Percentiles rank a stretch among this genome's conserved stretches.
Conservation (phyloP, 2,329 filamentous ascomycete genomes). For the Pyrenochaeta sp. region DNA sequence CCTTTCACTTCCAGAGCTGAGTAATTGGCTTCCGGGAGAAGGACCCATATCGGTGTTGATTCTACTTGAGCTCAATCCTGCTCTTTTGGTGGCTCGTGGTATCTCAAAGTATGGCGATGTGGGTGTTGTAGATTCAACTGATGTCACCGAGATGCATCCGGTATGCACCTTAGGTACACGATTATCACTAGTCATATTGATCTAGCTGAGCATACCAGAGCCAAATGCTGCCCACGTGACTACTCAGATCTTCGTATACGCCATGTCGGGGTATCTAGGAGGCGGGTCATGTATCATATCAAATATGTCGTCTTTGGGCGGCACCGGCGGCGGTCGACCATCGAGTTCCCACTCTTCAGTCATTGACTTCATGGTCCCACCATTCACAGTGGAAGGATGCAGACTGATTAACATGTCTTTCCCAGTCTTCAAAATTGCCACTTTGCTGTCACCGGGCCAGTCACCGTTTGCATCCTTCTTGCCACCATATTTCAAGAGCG, state of each 20-base stretch:
- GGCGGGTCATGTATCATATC: neutral
- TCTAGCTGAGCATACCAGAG: neutral
- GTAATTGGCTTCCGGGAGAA: too few relatives aligned
- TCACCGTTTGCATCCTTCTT: slow-evolving; percentile 2
- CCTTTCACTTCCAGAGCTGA: too few relatives aligned
- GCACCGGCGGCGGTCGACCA: slow-evolving; percentile 27
- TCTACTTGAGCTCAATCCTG: too few relatives aligned
- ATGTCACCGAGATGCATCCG: too few relatives aligned
- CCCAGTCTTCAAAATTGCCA: slow-evolving; percentile 13
- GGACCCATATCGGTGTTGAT: too few relatives aligned
- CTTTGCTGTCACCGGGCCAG: slow-evolving; percentile 9
- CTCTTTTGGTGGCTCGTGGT: too few relatives aligned
- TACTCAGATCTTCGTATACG: slow-evolving; percentile 12
- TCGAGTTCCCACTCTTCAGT: slow-evolving; percentile 16
- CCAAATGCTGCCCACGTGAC: neutral
- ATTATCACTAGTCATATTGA: too few relatives aligned
- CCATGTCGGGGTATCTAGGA: slow-evolving; percentile 13
- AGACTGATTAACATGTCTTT: slow-evolving; percentile 23
- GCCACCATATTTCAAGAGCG: slow-evolving; percentile 8
- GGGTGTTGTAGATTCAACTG: too few relatives aligned
- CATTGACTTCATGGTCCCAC: slow-evolving; percentile 6
- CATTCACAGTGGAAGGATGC: slow-evolving; percentile 11
- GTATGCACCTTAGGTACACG: too few relatives aligned
- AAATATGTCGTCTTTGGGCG: slow-evolving; percentile 25
- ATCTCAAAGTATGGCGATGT: too few relatives aligned